Conservation (phyloP, 2,329 filamentous ascomycete genomes). For the Pseudocercospora ulei region DNA sequence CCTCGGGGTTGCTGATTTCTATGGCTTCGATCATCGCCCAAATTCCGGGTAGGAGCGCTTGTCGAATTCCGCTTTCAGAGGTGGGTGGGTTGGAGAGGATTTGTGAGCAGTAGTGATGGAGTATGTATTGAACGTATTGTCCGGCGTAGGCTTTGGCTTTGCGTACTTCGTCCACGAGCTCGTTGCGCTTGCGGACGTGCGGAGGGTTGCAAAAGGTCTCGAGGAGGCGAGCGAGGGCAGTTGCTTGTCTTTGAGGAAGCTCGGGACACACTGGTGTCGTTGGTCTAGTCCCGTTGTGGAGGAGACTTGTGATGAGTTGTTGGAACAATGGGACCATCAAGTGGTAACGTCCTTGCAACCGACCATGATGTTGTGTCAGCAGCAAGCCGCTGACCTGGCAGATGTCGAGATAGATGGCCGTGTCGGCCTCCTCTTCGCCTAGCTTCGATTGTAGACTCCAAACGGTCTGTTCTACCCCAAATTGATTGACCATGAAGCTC, state of each 20-base stretch:
- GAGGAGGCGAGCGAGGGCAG: slow-evolving; percentile 47
- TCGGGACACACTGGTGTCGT: slow-evolving; percentile 19
- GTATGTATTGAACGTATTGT: slow-evolving; percentile 49
- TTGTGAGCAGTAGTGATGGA: slow-evolving; percentile 49
- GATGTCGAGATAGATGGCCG: slow-evolving; percentile 45
- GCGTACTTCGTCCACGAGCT: slow-evolving; percentile 51
- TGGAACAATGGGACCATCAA: slow-evolving; percentile 49
- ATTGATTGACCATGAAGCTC: slow-evolving; percentile 38
- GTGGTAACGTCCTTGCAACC: slow-evolving; percentile 52
- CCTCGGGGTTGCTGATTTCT: slow-evolving; percentile 38
- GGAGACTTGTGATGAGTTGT: slow-evolving; percentile 47
- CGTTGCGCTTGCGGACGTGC: slow-evolving; percentile 36
- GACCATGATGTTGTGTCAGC: slow-evolving; percentile 49
- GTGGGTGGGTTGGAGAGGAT: slow-evolving; percentile 44
- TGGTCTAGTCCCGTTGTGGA: slow-evolving; percentile 34
- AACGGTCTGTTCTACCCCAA: slow-evolving; percentile 38
- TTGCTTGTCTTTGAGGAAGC: slow-evolving; percentile 37
- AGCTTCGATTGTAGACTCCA: slow-evolving; percentile 33
- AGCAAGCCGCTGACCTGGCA: slow-evolving; percentile 47
- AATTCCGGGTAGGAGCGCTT: slow-evolving; percentile 44
- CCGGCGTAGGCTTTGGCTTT: slow-evolving; percentile 50
- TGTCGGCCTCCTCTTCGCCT: slow-evolving; percentile 24
- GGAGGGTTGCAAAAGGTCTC: slow-evolving; percentile 54
- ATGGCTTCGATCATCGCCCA: slow-evolving; percentile 48
- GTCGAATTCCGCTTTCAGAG: slow-evolving; percentile 42